Percentiles rank a stretch among this genome's conserved stretches.
Evolutionary conservation across 2,329 filamentous ascomycete genomes (phyloP).

Genomic region (Aspergillus phoenicis): DNA sequence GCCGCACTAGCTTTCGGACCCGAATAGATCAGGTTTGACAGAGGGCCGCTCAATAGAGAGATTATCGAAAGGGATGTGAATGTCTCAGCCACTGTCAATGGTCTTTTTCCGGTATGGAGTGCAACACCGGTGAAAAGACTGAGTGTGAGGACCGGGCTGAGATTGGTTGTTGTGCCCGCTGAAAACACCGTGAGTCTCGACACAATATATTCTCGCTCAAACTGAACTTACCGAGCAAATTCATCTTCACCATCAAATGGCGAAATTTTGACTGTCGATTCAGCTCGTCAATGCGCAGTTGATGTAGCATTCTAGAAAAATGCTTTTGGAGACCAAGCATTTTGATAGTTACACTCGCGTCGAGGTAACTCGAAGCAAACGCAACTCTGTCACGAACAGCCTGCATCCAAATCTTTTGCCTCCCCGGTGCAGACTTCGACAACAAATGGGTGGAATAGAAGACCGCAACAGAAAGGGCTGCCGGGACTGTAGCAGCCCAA

Average conservation of each 20-base stretch:
- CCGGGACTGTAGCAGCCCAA: neutral
- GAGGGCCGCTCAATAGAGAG: neutral
- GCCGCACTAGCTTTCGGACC: neutral
- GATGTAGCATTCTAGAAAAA: neutral
- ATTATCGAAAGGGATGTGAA: neutral
- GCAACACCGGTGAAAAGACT: neutral
- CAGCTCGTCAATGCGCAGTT: neutral
- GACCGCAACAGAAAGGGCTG: neutral
- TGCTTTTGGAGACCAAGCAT: neutral
- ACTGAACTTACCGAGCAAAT: neutral
- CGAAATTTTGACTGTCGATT: neutral
- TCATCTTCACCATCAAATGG: conserved; percentile 4
- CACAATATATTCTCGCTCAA: neutral
- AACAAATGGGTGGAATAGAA: neutral
- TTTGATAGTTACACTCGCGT: neutral
- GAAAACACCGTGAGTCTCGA: neutral
- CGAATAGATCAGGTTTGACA: neutral
- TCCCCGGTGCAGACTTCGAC: neutral
- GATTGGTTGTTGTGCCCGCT: neutral
- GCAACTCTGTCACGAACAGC: neutral
- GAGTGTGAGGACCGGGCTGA: conserved; percentile 1
- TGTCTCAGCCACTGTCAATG: neutral
- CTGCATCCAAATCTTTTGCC: conserved; percentile 1
- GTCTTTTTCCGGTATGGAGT: neutral
- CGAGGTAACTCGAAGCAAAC: neutral